Base-by-base conservation (phyloP, 306 rosid genomes). In the Citrullus colocynthis region DNA sequence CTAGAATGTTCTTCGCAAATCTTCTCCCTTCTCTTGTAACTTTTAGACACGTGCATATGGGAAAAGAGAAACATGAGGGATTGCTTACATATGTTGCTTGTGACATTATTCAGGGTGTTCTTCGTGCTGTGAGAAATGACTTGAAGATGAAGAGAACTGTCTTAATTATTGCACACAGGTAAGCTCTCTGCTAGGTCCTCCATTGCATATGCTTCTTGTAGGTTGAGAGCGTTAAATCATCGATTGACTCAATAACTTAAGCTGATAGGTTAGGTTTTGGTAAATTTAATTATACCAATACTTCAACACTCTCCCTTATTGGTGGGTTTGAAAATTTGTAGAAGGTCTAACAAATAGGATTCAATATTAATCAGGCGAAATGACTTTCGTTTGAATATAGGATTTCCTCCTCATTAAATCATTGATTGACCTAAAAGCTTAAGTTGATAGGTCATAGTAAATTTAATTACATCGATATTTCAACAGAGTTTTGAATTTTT, bases 131-230 rank as follows among this genome's bases (percentile, higher is more conserved):
- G 21, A 92, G 90, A 89, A 88, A 88, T 70, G 97, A 90, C 79
- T 84, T 60, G 81, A 52, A 79, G 15, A 64, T 82, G 14, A 92
- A 81, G 86, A 91, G 97, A 87, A 89, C 89, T 67, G 93, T 90
- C 82, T 84, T 95, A 78, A 85, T 95, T 82, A 95, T 95, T 80
- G 98, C 97, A 56, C 98, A 95, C 84, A 90, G 96, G 98, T 91
- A 51, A 55, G 80, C 36, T 83, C 82, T 75, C 63, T 73, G 59
- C 74, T 52, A 36, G 72, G 28, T 36, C 45, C 24, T 49, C 76
- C 21, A 55, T 3, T 58, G 63, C 66, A 63, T 69, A 51, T 79
- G 65, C 20, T 54, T 41, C 37, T 24, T 78, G 51, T 62, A 51
- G 63, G 66, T 72, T 72, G 81, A 61, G 17, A 0, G 17, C 0